Percentiles rank a stretch among this genome's conserved stretches.
phyloP scores from a whole-genome alignment of 208 protist species.

The Leishmania arabica region DNA sequence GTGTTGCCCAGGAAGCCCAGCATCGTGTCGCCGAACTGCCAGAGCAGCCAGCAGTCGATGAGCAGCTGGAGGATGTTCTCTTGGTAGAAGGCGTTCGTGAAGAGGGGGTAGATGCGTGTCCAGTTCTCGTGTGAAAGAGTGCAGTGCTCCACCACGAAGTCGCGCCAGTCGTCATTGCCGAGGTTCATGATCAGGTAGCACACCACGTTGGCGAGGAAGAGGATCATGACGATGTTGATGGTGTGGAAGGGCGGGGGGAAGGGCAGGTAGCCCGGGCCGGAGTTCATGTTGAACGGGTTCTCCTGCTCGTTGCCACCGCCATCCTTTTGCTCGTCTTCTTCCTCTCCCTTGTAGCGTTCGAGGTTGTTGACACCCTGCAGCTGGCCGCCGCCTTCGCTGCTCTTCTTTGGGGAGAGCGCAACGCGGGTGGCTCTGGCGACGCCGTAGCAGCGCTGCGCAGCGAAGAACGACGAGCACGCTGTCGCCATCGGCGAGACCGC shows the following conservation, averaged over 20 bases:
- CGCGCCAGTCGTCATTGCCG: constrained; percentile 74
- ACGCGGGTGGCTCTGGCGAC: neutral
- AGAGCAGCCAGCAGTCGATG: constrained; percentile 88
- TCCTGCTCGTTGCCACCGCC: constrained; percentile 47
- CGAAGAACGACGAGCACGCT: neutral
- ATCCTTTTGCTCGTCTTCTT: constrained; percentile 56
- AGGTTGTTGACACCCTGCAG: constrained; percentile 58
- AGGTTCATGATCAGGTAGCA: constrained; percentile 83
- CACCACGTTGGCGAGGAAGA: constrained; percentile 79
- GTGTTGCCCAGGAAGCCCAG: constrained; percentile 83
- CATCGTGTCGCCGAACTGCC: constrained; percentile 86
- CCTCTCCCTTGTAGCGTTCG: constrained; percentile 50
- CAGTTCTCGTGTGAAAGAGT: constrained; percentile 88
- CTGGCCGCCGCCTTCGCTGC: constrained; percentile 26
- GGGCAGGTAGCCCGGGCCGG: constrained; percentile 76
- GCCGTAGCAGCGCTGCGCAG: constrained; percentile 20
- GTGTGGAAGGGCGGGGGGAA: constrained; percentile 89
- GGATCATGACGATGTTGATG: constrained; percentile 86
- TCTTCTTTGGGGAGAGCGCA: constrained; percentile 10
- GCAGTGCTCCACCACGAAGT: constrained; percentile 89
- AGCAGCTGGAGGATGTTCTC: constrained; percentile 88
- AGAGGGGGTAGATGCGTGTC: constrained; percentile 77
- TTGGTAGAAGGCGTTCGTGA: constrained; percentile 88
- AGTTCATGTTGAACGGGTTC: constrained; percentile 55
- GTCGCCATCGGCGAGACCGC: neutral